Evolutionary conservation across 1,284 basidiomycete species (phyloP).

Genomic region (Rhodotorula sp.): DNA sequence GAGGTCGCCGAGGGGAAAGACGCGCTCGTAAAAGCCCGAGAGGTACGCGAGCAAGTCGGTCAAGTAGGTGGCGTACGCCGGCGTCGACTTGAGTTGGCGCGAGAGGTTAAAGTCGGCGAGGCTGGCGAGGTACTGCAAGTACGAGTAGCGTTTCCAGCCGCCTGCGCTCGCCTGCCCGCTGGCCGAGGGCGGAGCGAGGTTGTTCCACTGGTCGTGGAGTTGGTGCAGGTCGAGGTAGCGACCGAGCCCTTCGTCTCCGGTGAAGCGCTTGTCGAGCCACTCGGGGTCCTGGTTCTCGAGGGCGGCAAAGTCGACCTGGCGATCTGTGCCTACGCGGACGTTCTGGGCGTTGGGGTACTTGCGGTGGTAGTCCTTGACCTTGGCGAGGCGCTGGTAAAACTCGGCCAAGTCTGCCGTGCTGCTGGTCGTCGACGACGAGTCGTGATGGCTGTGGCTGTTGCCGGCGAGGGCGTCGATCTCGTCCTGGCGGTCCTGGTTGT

Average conservation of each 20-base stretch:
- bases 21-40: slow-evolving; percentile 73
- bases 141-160: slow-evolving; percentile 60
- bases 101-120: slow-evolving; percentile 33
- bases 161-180: slow-evolving; percentile 51
- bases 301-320: slow-evolving; percentile 46
- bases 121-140: slow-evolving; percentile 79
- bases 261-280: slow-evolving; percentile 76
- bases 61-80: slow-evolving; percentile 65
- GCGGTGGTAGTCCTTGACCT: slow-evolving; percentile 91
- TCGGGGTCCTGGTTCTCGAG: slow-evolving; percentile 41
- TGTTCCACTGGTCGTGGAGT: slow-evolving; percentile 84
- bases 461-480: slow-evolving; percentile 54
- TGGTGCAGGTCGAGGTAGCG: slow-evolving; percentile 91
- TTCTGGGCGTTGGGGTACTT: slow-evolving; percentile 86
- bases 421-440: too few relatives aligned
- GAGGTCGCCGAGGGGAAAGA: slow-evolving; percentile 81
- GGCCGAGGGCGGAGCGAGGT: slow-evolving; percentile 60
- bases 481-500: slow-evolving; percentile 48
- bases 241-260: slow-evolving; percentile 92
- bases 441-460: slow-evolving; percentile 48
- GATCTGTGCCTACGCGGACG: slow-evolving; percentile 46
- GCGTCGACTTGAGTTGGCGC: slow-evolving; percentile 34
- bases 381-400: slow-evolving; percentile 90
- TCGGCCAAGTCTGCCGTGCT: slow-evolving; percentile 70
- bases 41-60: slow-evolving; percentile 79